A percentile compares a stretch with the other conserved stretches of the same genome.
Conservation (phyloP, 257 asterid species). For the Solanum ahanhuiri region DNA sequence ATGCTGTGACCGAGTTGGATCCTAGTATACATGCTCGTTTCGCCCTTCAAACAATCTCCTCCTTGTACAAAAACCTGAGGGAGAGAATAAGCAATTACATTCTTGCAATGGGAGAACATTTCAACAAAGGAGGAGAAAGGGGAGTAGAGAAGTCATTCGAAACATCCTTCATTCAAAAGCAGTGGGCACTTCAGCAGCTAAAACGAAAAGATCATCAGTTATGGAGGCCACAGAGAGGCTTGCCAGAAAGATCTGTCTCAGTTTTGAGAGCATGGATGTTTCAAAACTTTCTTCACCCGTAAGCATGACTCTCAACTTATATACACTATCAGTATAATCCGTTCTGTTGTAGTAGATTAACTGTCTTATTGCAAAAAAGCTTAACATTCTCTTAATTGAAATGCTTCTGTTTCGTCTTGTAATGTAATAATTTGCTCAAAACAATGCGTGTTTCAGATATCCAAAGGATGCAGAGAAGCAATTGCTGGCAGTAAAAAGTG, state of each 20-base stretch:
- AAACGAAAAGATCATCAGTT: constrained; percentile 62
- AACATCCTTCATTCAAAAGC: constrained; percentile 51
- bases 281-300: constrained; percentile 97
- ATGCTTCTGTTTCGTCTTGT: background rate
- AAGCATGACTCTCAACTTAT: constrained; percentile 4
- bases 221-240: constrained; percentile 94
- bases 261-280: constrained; percentile 96
- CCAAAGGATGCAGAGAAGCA: constrained; percentile 95
- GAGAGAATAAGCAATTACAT: constrained; percentile 67
- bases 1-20: constrained; percentile 68
- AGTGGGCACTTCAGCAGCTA: constrained; percentile 85
- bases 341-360: background rate
- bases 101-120: constrained; percentile 47
- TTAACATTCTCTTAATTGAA: background rate
- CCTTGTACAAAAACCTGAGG: constrained; percentile 54
- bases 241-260: constrained; percentile 87
- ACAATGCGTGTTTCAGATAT: constrained; percentile 33
- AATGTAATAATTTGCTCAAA: background rate
- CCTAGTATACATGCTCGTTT: constrained; percentile 72
- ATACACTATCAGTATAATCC: background rate
- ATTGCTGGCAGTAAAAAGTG: constrained; percentile 80
- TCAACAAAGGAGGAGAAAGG: constrained; percentile 1
- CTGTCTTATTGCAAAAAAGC: background rate
- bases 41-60: constrained; percentile 54
- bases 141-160: constrained; percentile 40